Base-by-base conservation (phyloP, 306 rosid species). In the Abrus pulchellus region DNA sequence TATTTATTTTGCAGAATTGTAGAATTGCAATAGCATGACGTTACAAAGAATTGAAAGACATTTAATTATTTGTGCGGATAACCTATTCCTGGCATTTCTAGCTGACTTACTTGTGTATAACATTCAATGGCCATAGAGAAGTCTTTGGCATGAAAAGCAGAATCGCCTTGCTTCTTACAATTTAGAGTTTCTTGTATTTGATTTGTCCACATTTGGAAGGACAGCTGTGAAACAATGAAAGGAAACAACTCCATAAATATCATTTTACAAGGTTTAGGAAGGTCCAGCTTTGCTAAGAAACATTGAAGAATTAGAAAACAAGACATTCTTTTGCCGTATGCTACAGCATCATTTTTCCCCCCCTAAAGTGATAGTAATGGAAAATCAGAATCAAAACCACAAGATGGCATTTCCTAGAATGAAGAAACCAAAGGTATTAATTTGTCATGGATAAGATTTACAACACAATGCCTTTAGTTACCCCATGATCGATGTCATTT, bases 151-250 rank as follows among this genome's bases (percentile, higher is more conserved):
- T 90, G 93, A 88, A 96, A 96, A 69, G 99, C 93, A 75, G 91
- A 43, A 85, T 96, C 99, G 12, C 94, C 99, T 7, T 77, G 97
- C 85, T 93, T 93, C 90, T 96, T 96, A 68, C 91, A 87, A 84
- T 92, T 96, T 68, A 96, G 89, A 5, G 99, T 90, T 36, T 93
- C 99, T 74, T 96, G 98, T 89, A 96, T 90, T 87, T 96, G 98
- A 80, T 89, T 92, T 68, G 98, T 93, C 98, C 98, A 96, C 98
- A 96, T 93, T 82, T 93, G 99, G 88, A 93, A 93, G 61, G 99
- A 93, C 47, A 93, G 94, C 99, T 93, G 92, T 81, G 67, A 86
- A n/a, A 59, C 28, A 76, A 79, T 45, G 30, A 69, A 78, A 76
- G 64, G 41, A 61, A 3, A 62, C 50, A 64, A n/a, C 52, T 48